Percentiles rank a stretch among this genome's conserved stretches.
These are phyloP conservation scores for Fusarium mundagurra DNA, from an alignment of 2,329 filamentous ascomycete species.

Conservation along the genomic window DNA sequence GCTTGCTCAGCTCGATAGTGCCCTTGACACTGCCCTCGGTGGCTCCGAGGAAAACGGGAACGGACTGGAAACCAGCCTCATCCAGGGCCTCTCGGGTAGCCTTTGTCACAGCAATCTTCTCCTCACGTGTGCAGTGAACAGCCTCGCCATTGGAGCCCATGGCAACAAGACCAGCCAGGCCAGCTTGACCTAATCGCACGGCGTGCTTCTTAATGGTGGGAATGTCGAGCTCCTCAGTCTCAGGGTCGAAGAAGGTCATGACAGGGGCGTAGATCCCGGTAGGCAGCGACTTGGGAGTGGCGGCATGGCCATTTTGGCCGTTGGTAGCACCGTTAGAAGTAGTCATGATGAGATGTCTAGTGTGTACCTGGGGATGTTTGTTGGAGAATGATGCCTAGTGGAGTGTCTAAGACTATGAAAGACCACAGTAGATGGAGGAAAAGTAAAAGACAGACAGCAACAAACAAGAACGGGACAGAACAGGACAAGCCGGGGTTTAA, in stretches of 20 bases:
- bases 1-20: constrained; percentile 78
- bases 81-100: constrained; percentile 85
- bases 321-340: constrained; percentile 35
- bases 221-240: constrained; percentile 86
- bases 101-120: constrained; percentile 78
- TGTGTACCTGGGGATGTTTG: background rate
- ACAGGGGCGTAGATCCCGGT: constrained; percentile 89
- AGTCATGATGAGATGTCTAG: constrained; percentile 37
- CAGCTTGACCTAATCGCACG: constrained; percentile 78
- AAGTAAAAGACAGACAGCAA: constrained; percentile 4
- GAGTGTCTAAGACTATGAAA: background rate
- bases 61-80: constrained; percentile 77
- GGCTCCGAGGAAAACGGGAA: constrained; percentile 85
- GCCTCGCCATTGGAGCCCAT: constrained; percentile 95
- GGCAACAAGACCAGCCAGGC: constrained; percentile 82
- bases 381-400: background rate
- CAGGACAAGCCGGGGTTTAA: constrained; percentile 22
- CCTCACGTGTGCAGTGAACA: constrained; percentile 81
- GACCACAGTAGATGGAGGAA: constrained; percentile 4
- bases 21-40: constrained; percentile 84
- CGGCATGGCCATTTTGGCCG: constrained; percentile 38
- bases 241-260: constrained; percentile 88
- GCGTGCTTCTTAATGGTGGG: constrained; percentile 82
- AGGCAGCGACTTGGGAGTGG: constrained; percentile 68
- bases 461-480: constrained; percentile 5